These are phyloP conservation scores for Talaromyces sp. DNA, from an alignment of 2,329 filamentous ascomycete species.

Conservation along the genomic window DNA sequence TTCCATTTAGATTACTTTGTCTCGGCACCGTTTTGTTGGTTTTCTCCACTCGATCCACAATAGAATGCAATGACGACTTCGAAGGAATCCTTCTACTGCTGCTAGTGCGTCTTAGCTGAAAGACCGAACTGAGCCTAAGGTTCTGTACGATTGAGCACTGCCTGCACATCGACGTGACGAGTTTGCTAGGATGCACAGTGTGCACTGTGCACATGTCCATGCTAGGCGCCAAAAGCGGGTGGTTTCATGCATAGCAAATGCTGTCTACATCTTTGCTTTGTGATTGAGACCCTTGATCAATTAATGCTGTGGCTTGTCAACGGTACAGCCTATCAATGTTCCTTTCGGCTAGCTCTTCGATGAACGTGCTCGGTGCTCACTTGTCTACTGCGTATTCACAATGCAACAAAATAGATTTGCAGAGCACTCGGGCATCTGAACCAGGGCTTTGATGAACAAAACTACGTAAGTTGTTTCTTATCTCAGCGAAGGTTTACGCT, in stretches of 20 bases:
- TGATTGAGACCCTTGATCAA: conserved; percentile 8
- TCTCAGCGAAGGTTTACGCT: not conserved
- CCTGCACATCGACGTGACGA: not conserved
- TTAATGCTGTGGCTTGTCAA: conserved; percentile 9
- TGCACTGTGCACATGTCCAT: not conserved
- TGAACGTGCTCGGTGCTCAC: not conserved
- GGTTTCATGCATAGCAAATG: not conserved
- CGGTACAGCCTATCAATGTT: not conserved
- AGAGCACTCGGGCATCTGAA: not conserved
- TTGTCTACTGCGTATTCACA: not conserved
- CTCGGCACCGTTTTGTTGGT: conserved; percentile 9
- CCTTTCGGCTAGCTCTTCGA: not conserved
- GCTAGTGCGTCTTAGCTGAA: conserved; percentile 4
- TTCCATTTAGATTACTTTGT: conserved; percentile 4
- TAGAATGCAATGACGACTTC: conserved; percentile 10
- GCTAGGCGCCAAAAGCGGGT: conserved; percentile 8
- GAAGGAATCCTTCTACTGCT: conserved; percentile 9
- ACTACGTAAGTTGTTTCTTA: not conserved
- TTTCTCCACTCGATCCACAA: conserved; percentile 7
- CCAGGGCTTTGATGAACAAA: not conserved
- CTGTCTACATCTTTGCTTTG: not conserved
- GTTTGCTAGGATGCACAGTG: not conserved
- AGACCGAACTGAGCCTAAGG: not conserved
- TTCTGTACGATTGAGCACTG: not conserved
- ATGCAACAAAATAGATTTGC: not conserved